Conservation (phyloP, 306 rosid species). For the Betula pendula region DNA sequence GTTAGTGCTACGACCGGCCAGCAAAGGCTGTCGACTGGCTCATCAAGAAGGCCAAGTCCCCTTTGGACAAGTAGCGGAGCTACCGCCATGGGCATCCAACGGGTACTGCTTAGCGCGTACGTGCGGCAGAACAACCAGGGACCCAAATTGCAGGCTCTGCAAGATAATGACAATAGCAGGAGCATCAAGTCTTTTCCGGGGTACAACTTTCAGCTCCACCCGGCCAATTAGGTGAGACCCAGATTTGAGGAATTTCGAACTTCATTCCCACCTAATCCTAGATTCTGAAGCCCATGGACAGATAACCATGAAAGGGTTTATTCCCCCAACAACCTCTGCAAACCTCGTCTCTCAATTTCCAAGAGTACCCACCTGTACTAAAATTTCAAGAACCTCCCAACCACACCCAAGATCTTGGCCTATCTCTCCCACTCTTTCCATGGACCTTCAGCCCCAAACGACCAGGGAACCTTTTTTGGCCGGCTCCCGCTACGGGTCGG, state of each 20-base stretch:
- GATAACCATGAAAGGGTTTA: constrained; percentile 48
- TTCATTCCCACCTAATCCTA: constrained; percentile 45
- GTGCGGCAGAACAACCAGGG: constrained; percentile 26
- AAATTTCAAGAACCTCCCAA: constrained; percentile 46
- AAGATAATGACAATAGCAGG: constrained; percentile 50
- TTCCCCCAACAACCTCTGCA: constrained; percentile 64
- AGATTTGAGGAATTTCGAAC: constrained; percentile 31
- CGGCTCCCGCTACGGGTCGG: constrained; percentile 38
- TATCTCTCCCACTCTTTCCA: constrained; percentile 74
- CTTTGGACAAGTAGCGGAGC: constrained; percentile 73
- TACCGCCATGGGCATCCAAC: constrained; percentile 66
- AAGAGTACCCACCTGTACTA: constrained; percentile 48
- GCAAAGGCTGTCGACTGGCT: constrained; percentile 95
- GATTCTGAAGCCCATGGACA: constrained; percentile 46
- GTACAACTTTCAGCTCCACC: constrained; percentile 53
- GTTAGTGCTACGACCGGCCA: constrained; percentile 81
- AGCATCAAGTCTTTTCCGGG: constrained; percentile 60
- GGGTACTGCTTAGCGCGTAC: background rate
- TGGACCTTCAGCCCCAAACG: constrained; percentile 39
- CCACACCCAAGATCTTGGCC: constrained; percentile 61
- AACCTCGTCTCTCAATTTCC: constrained; percentile 58
- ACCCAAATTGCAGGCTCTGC: constrained; percentile 37
- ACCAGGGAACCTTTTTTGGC: constrained; percentile 41
- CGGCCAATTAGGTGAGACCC: constrained; percentile 41
- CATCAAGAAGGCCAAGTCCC: constrained; percentile 65